Conservation (phyloP, 2,329 filamentous ascomycete genomes). For the Ophidiomyces ophidiicola region DNA sequence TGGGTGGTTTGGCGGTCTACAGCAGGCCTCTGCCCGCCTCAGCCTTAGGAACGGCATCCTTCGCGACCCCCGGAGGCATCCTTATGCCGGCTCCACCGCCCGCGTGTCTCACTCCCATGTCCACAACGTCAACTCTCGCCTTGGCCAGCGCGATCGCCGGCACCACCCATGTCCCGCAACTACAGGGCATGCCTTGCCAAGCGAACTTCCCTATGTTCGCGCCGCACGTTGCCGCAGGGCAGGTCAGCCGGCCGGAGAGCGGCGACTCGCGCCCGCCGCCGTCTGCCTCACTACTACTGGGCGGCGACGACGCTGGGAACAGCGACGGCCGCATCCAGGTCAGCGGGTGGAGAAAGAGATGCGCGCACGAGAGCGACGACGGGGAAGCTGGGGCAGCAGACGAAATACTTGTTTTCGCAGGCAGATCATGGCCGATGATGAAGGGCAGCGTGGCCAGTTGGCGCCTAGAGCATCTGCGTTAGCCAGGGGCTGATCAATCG, state of each 20-base stretch:
- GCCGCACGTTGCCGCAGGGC: constrained; percentile 65
- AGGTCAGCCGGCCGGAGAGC: constrained; percentile 72
- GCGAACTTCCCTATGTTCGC: constrained; percentile 84
- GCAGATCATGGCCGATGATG: constrained; percentile 48
- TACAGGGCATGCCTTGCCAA: constrained; percentile 91
- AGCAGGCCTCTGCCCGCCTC: constrained; percentile 20
- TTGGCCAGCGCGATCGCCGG: constrained; percentile 79
- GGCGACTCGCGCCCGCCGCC: constrained; percentile 52
- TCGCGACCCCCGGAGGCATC: constrained; percentile 30
- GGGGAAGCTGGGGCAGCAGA: not conserved
- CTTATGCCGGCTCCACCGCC: constrained; percentile 27
- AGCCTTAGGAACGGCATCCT: constrained; percentile 9
- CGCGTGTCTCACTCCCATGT: constrained; percentile 17
- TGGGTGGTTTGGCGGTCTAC: too few relatives aligned
- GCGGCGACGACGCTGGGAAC: constrained; percentile 22
- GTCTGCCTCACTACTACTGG: constrained; percentile 15
- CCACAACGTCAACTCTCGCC: constrained; percentile 66
- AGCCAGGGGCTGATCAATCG: not conserved
- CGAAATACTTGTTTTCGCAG: not conserved
- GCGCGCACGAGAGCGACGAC: constrained; percentile 49
- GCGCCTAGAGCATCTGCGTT: constrained; percentile 22
- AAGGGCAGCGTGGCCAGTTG: constrained; percentile 54
- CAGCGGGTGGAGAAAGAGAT: constrained; percentile 82
- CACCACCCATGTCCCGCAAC: constrained; percentile 78
- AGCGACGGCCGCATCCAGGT: constrained; percentile 88